A percentile compares a stretch with the other conserved stretches of the same genome.
Evolutionary conservation across 371 early-diverging fungal species (phyloP).

Genomic region (Mortierella sp.): DNA sequence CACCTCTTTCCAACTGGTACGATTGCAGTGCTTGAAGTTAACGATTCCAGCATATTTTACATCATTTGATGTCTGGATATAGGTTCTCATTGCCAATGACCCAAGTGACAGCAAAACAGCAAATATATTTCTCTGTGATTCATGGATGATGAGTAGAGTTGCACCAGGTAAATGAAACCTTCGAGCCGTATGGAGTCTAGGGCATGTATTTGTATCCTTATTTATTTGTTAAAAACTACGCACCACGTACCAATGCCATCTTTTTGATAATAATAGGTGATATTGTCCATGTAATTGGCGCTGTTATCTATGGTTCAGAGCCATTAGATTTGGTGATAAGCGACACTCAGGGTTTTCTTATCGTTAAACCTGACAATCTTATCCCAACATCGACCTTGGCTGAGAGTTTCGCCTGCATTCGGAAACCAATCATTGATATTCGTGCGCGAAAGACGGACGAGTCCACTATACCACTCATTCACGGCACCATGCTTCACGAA

Average conservation of each 20-base stretch:
- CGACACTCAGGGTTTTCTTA: conserved; percentile 63
- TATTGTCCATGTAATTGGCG: conserved; percentile 64
- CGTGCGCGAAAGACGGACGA: conserved; percentile 67
- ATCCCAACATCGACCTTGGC: conserved; percentile 83
- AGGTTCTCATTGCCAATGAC: conserved; percentile 22
- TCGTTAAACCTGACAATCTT: conserved; percentile 86
- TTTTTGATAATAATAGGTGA: conserved; percentile 56
- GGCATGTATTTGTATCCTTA: too few relatives aligned
- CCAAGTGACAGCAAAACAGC: not conserved
- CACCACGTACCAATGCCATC: not conserved
- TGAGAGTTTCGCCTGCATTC: conserved; percentile 79
- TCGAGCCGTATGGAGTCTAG: too few relatives aligned
- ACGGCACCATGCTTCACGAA: conserved; percentile 87
- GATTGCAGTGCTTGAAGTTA: not conserved
- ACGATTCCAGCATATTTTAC: not conserved
- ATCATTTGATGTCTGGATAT: not conserved
- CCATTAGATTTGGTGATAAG: conserved; percentile 60
- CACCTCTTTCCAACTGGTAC: too few relatives aligned
- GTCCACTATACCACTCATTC: conserved; percentile 70
- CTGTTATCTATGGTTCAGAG: conserved; percentile 2
- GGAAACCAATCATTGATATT: conserved; percentile 81
- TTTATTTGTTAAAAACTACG: not conserved
- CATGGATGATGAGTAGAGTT: conserved; percentile 17
- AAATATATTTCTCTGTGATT: conserved; percentile 26
- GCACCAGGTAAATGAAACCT: conserved; percentile 3